phyloP scores from a whole-genome alignment of 2,329 filamentous ascomycete genomes.

The Leptosphaerulina australis region DNA sequence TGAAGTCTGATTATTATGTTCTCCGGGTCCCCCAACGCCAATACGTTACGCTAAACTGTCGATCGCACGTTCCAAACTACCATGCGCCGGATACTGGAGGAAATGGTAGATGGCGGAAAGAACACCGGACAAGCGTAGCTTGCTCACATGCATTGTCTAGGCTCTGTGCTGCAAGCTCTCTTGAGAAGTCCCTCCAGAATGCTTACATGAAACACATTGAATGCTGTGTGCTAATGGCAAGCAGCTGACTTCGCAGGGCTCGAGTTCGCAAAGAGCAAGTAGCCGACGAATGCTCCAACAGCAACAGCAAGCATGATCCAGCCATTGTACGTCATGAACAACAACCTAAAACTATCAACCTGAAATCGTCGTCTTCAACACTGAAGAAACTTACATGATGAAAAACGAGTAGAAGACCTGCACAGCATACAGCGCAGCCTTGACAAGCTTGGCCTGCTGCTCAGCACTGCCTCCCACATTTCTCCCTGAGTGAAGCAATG shows the following conservation, averaged over 20 bases:
- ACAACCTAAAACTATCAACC: constrained; percentile 67
- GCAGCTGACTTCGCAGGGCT: constrained; percentile 83
- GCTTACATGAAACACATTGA: neutral
- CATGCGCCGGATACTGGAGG: constrained; percentile 12
- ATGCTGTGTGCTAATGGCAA: constrained; percentile 68
- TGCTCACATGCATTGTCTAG: neutral
- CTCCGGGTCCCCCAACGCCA: neutral
- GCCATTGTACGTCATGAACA: constrained; percentile 99
- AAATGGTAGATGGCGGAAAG: constrained; percentile 1
- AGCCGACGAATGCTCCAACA: constrained; percentile 86
- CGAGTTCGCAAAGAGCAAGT: constrained; percentile 75
- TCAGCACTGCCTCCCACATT: constrained; percentile 60
- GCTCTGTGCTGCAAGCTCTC: neutral
- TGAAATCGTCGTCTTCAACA: too few species aligned
- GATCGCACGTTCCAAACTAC: constrained; percentile 8
- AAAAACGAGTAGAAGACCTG: constrained; percentile 99
- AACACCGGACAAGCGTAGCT: constrained; percentile 1
- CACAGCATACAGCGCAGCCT: constrained; percentile 82
- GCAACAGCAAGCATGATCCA: constrained; percentile 95
- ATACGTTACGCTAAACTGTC: neutral
- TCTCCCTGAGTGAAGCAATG: constrained; percentile 77
- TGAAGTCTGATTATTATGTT: constrained; percentile 1
- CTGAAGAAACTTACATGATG: constrained; percentile 97
- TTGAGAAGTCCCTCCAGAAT: neutral
- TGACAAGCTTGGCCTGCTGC: constrained; percentile 75